phyloP scores from a whole-genome alignment of 208 protist species.

The Trypanosoma mega region DNA sequence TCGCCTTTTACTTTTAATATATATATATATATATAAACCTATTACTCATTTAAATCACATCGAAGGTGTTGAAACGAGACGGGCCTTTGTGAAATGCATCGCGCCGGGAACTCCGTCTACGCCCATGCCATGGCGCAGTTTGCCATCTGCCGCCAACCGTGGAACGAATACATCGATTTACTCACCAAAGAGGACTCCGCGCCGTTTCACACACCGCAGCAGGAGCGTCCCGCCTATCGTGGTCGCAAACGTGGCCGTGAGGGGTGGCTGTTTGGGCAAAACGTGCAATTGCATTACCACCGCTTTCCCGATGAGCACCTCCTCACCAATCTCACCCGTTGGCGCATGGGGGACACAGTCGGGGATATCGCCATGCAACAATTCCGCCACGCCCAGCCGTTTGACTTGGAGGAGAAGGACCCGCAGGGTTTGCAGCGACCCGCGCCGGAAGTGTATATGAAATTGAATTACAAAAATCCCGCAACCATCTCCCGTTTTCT shows the following conservation, averaged over 20 bases:
- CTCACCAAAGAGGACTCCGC: slow-evolving; percentile 76
- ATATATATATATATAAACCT: slow-evolving; percentile 3
- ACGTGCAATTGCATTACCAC: slow-evolving; percentile 90
- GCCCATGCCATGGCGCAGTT: slow-evolving; percentile 75
- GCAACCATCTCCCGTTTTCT: slow-evolving; percentile 87
- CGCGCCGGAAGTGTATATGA: slow-evolving; percentile 88
- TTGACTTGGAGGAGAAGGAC: slow-evolving; percentile 84
- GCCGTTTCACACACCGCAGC: slow-evolving; percentile 69
- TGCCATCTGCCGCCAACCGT: slow-evolving; percentile 78
- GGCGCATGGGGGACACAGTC: slow-evolving; percentile 83
- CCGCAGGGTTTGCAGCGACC: slow-evolving; percentile 77
- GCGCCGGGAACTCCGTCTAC: slow-evolving; percentile 45
- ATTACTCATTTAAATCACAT: no score
- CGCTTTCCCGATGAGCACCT: slow-evolving; percentile 88
- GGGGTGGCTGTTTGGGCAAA: slow-evolving; percentile 86
- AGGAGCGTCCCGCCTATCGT: slow-evolving; percentile 82
- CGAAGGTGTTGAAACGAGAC: no score
- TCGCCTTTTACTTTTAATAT: background rate
- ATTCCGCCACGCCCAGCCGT: slow-evolving; percentile 90
- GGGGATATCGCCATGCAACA: slow-evolving; percentile 86
- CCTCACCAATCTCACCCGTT: slow-evolving; percentile 81
- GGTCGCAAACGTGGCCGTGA: slow-evolving; percentile 81
- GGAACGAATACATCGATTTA: slow-evolving; percentile 76
- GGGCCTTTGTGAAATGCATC: slow-evolving; percentile 25
- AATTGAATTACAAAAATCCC: slow-evolving; percentile 93